Evolutionary conservation across 495 filamentous ascomycete genomes (phyloP), one percentile per base, ranked within the genome.

Genomic region (Arthonia radiata): DNA sequence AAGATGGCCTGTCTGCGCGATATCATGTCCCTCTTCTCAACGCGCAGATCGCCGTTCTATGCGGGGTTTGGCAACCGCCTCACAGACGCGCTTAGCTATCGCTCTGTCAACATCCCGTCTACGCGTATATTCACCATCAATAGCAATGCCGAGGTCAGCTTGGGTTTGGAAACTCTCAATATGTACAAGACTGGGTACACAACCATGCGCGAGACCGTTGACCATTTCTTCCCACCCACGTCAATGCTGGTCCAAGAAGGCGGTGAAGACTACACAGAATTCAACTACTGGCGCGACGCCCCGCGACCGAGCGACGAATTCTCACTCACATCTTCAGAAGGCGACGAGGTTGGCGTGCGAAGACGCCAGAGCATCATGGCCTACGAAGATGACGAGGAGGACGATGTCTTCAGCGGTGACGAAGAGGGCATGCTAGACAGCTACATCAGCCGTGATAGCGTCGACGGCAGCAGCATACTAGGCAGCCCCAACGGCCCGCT

Each of bases 51-150:
- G 13, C 86, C 86, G 0, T 99, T 99, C 46, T 94, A 83, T 37
- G 89, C 86, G 10, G 86, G 86, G 0, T 99, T 99, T 44, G 86
- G 86, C 30, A 99, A 99, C 45, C 67, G 83, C 23, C 59, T 99
- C 31, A 99, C 86, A 3, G 86, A 99, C 40, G 86, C 90, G 19
- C 59, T 99, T 35, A 90, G 78, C 34, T 99, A 99, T 40, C 72
- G 86, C 25, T 79, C 74, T 4, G 86, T 99, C 26, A 90, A 86
- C 39, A 91, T 99, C 17, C 82, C 86, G 4, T 71, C 73, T 5
- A 79, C 71, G 13, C 61, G 89, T 13, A 99, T 99, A 31, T 99
- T 99, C 43, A 99, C 86, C 5, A 99, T 99, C 59, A 99, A 99
- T 49, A 83, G 76, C 25, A 89, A 93, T 43, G 81, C 86, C 1